Percentiles rank a stretch among this genome's conserved stretches.
phyloP scores from a whole-genome alignment of 441 rosid genomes.

The Gossypium schwendimanii region DNA sequence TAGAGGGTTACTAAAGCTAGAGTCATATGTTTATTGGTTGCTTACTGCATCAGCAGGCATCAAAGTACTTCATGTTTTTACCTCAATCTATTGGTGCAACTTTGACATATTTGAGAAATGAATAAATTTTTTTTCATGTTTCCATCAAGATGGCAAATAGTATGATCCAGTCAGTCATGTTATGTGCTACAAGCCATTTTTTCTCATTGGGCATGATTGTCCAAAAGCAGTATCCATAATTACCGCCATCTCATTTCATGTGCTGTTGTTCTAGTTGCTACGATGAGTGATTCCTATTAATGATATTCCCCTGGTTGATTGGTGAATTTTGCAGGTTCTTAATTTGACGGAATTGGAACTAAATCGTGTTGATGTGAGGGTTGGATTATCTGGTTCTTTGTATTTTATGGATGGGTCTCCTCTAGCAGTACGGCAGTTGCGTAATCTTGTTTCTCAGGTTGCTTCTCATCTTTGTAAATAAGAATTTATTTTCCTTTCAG shows the following conservation, averaged over 20 bases:
- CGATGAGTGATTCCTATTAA: not conserved
- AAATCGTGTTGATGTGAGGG: conserved; percentile 86
- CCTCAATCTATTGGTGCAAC: not conserved
- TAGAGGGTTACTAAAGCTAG: not conserved
- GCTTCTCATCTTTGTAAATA: conserved; percentile 13
- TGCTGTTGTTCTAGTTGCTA: not conserved
- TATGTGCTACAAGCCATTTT: not conserved
- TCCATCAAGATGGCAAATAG: not conserved
- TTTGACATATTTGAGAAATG: not conserved
- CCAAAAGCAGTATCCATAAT: not conserved
- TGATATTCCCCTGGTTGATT: conserved; percentile 14
- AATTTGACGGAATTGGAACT: conserved; percentile 91
- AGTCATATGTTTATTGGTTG: not conserved
- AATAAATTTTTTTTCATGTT: not conserved
- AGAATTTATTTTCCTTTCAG: conserved; percentile 4
- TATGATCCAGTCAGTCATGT: not conserved
- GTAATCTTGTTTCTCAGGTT: conserved; percentile 94
- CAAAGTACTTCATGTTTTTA: not conserved
- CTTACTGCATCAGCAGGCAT: not conserved
- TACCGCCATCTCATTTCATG: not conserved
- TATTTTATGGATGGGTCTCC: conserved; percentile 97
- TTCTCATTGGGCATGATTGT: not conserved
- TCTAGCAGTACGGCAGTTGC: conserved; percentile 89
- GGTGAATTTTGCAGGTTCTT: conserved; percentile 54
- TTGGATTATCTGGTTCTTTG: conserved; percentile 86